Evolutionary conservation across 805 yeast species (phyloP).

Genomic region (Schizosaccharomyces lindneri): DNA sequence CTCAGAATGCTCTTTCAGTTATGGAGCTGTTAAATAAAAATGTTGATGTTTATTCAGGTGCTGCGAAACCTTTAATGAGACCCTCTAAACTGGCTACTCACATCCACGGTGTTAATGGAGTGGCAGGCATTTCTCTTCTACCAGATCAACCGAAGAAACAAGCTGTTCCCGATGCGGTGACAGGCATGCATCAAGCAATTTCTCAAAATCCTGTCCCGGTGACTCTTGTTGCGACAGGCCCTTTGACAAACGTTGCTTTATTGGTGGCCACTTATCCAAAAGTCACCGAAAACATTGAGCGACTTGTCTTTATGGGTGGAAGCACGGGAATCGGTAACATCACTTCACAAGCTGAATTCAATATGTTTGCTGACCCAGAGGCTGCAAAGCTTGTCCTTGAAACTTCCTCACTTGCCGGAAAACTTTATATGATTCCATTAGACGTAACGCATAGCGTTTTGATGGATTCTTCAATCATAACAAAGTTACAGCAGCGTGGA

Average conservation of each 20-base stretch:
- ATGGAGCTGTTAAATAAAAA: slow-evolving; percentile 28
- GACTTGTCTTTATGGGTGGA: slow-evolving; percentile 60
- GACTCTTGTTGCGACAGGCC: slow-evolving; percentile 49
- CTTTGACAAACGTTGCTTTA: slow-evolving; percentile 45
- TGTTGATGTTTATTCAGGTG: slow-evolving; percentile 30
- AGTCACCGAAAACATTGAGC: slow-evolving; percentile 22
- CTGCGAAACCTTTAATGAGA: slow-evolving; percentile 28
- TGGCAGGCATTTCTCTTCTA: slow-evolving; percentile 47
- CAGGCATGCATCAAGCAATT: slow-evolving; percentile 22
- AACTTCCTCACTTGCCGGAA: slow-evolving; percentile 23
- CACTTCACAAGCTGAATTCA: slow-evolving; percentile 43
- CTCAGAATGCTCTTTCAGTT: slow-evolving; percentile 41
- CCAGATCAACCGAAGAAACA: slow-evolving; percentile 21
- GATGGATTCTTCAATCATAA: slow-evolving; percentile 21
- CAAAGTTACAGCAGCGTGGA: slow-evolving; percentile 17
- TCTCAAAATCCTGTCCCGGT: slow-evolving; percentile 22
- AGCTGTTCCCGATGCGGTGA: slow-evolving; percentile 17
- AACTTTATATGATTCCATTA: slow-evolving; percentile 34
- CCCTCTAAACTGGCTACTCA: slow-evolving; percentile 29
- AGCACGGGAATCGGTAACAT: slow-evolving; percentile 23
- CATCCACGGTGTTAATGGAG: slow-evolving; percentile 51
- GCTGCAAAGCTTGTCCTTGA: slow-evolving; percentile 39
- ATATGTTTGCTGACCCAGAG: slow-evolving; percentile 46
- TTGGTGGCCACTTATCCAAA: slow-evolving; percentile 33
- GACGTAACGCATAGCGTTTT: slow-evolving; percentile 46